phyloP scores from a whole-genome alignment of 192 early-diverging fungal species.

The Umbelopsis isabellina region DNA sequence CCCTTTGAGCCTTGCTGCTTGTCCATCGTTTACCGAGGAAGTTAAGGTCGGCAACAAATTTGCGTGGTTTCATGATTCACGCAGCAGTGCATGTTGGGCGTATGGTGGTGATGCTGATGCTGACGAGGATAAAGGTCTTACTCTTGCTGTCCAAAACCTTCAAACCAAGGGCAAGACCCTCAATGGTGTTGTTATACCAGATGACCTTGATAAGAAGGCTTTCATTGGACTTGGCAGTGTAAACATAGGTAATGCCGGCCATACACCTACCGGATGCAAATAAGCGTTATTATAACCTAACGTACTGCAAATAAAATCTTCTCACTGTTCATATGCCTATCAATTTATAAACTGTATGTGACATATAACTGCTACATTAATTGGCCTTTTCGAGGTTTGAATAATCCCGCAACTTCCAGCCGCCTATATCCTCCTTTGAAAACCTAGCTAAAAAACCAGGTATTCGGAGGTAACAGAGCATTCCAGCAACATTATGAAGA shows the following conservation, averaged over 20 bases:
- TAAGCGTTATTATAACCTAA: no score
- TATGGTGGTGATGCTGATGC: slow-evolving; percentile 36
- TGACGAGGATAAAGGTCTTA: slow-evolving; percentile 28
- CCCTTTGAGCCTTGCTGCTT: slow-evolving; percentile 14
- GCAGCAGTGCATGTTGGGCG: slow-evolving; percentile 36
- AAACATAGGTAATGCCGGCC: not conserved
- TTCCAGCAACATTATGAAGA: no score
- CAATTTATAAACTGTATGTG: no score
- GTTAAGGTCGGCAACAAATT: slow-evolving; percentile 35
- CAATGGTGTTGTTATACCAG: slow-evolving; percentile 19
- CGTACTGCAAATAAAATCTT: no score
- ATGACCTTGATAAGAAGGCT: slow-evolving; percentile 21
- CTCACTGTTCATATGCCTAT: no score
- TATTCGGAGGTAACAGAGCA: no score
- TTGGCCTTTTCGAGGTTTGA: no score
- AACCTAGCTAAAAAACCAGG: no score
- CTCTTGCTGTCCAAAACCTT: slow-evolving; percentile 26
- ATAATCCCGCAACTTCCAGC: no score
- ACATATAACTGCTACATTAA: no score
- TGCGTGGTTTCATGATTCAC: slow-evolving; percentile 40
- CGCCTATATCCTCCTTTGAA: no score
- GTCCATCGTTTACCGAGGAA: slow-evolving; percentile 31
- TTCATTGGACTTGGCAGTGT: slow-evolving; percentile 22
- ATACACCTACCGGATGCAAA: slow-evolving; percentile 7
- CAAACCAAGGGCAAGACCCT: slow-evolving; percentile 32